Percentiles rank a stretch among this genome's conserved stretches.
Evolutionary conservation across 139 green algal genomes (phyloP).

Genomic region (Chlamydomonas asymmetrica): DNA sequence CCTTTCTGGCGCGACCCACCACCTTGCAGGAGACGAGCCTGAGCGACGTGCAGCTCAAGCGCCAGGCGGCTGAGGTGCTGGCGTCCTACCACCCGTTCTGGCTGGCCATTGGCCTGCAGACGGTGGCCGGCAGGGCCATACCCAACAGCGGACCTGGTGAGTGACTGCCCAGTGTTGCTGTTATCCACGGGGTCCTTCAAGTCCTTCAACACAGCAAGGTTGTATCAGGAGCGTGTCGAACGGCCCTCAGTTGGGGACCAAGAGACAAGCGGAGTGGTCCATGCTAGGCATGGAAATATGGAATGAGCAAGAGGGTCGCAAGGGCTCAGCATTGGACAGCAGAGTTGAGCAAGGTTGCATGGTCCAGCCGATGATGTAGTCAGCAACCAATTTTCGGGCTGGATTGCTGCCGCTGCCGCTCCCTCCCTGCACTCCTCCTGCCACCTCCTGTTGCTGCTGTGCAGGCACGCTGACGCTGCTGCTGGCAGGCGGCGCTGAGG

Average conservation of each 20-base stretch:
- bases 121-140: slow-evolving; percentile 20
- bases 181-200: background rate
- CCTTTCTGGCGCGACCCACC: no score
- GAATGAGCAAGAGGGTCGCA: no score
- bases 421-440: background rate
- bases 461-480: slow-evolving; percentile 10
- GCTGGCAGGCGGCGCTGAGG: background rate
- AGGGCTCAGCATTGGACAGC: no score
- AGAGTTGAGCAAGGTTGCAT: no score
- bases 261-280: no score
- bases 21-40: slow-evolving; percentile 7
- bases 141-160: no score
- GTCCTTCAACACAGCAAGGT: slow-evolving; percentile 2
- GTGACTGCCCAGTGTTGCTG: no score
- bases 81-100: slow-evolving; percentile 84
- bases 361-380: no score
- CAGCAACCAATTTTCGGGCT: background rate
- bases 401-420: no score
- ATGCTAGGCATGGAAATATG: no score
- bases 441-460: background rate
- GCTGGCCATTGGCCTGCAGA: slow-evolving; percentile 72
- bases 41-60: slow-evolving; percentile 16
- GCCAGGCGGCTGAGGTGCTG: slow-evolving; percentile 58
- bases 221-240: no score
- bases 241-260: no score